Base-by-base conservation (phyloP, 768 basidiomycete species). In the Hortiboletus flavorubellus region DNA sequence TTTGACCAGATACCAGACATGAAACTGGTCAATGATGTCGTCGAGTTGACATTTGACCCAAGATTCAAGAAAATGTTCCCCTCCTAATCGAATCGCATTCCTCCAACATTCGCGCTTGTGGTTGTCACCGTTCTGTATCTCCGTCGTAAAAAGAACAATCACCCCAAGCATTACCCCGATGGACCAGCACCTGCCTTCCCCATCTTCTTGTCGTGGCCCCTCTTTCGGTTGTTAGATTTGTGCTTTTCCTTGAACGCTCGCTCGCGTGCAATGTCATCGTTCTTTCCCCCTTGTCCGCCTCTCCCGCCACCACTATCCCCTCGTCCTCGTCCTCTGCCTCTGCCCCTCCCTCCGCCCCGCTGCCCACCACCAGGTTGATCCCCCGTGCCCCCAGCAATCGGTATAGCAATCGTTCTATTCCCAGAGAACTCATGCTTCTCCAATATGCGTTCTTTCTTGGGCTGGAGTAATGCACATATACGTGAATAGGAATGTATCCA, bases 141-240 rank as follows among this genome's bases (percentile, higher is more conserved):
- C 38, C 11, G 21, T 50, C 46, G 35, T 47, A 30, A 50, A 53
- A 48, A 47, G 49, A 47, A 52, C 3, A 38, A n/a, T 21, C 8
- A 18, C 38, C 18, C 38, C 5, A 37, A 35, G 18, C 15, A 33
- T 38, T 44, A 70, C 21, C 40, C 41, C 10, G 72, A 62, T 39
- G 74, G 73, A 16, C 75, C 79, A 12, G 59, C 77, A 11, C 83
- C 89, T 53, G 75, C 82, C 55, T 76, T 80, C 10, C 82, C 79
- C 89, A 95, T 85, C 76, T 97, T 97, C 72, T 85, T 89, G 69
- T 94, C 94, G 64, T 91, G 89, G 0, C 91, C 94, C 49, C 89
- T 75, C 69, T 89, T 93, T 33, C 93, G 78, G 56, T 85, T 79
- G 64, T 84, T 85, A 63, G 93, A 93, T 71, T 87, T 91, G 62